These are phyloP conservation scores for Jackrogersella multiformis DNA, from an alignment of 495 filamentous ascomycete genomes.

Conservation along the genomic window DNA sequence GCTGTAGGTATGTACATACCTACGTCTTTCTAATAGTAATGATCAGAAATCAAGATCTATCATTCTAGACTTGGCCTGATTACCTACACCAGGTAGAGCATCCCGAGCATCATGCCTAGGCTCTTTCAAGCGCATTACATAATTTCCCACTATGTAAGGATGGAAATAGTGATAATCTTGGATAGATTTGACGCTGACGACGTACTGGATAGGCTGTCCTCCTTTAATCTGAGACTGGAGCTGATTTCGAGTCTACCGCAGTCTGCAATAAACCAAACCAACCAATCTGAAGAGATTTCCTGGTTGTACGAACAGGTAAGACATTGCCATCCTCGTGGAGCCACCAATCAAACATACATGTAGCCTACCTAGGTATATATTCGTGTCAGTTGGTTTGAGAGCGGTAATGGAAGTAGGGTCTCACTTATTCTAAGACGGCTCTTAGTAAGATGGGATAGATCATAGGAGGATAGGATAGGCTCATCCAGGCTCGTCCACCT, in stretches of 20 bases:
- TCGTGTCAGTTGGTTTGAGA: not conserved
- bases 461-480: no score
- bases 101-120: not conserved
- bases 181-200: not conserved
- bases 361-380: not conserved
- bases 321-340: conserved; percentile 20
- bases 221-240: conserved; percentile 22
- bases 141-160: conserved; percentile 26
- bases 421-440: not conserved
- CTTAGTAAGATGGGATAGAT: conserved; percentile 5
- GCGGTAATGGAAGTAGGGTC: not conserved
- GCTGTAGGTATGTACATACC: no score
- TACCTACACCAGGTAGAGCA: not conserved
- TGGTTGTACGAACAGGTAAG: conserved; percentile 20
- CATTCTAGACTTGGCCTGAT: not conserved
- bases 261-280: conserved; percentile 8
- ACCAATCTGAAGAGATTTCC: conserved; percentile 19
- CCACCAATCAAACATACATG: conserved; percentile 37
- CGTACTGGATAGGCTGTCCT: conserved; percentile 10
- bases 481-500: no score
- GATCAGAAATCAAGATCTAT: no score
- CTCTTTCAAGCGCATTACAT: conserved; percentile 16
- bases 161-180: conserved; percentile 10
- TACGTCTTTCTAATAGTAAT: no score
- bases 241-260: conserved; percentile 3